These are phyloP conservation scores for Alternaria consortialis DNA, from an alignment of 2,329 filamentous ascomycete species.

Conservation along the genomic window DNA sequence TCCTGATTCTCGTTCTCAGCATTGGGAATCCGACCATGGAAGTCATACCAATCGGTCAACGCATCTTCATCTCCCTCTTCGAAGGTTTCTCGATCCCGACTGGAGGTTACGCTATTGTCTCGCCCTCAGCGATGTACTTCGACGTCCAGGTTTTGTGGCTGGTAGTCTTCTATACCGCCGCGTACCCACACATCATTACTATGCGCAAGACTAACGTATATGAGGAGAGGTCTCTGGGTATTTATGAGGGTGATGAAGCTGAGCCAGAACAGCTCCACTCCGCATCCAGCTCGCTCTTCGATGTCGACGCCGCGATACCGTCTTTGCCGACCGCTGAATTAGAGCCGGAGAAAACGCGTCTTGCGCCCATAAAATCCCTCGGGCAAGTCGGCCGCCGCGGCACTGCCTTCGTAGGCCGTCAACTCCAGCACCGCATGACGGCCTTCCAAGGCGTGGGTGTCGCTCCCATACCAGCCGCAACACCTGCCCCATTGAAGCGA, in stretches of 20 bases:
- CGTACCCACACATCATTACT: conserved; percentile 34
- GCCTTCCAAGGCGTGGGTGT: conserved; percentile 35
- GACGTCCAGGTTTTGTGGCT: conserved; percentile 34
- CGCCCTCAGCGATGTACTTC: conserved; percentile 30
- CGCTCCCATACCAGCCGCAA: conserved; percentile 16
- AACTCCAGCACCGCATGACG: conserved; percentile 33
- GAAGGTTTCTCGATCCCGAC: conserved; percentile 35
- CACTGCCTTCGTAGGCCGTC: conserved; percentile 32
- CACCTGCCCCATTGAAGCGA: conserved; percentile 16
- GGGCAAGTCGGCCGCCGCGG: conserved; percentile 24
- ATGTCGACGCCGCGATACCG: conserved; percentile 23
- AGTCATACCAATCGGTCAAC: conserved; percentile 29
- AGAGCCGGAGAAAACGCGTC: conserved; percentile 13
- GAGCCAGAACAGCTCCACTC: conserved; percentile 34
- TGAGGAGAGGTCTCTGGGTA: conserved; percentile 30
- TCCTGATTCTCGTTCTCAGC: conserved; percentile 30
- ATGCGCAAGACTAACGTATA: conserved; percentile 36
- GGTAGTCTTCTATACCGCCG: conserved; percentile 32
- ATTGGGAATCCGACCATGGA: conserved; percentile 35
- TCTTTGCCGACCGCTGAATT: conserved; percentile 17
- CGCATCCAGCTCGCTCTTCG: conserved; percentile 31
- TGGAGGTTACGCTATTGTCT: conserved; percentile 34
- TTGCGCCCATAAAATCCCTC: conserved; percentile 15
- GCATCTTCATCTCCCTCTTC: conserved; percentile 33
- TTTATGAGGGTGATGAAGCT: conserved; percentile 31